phyloP scores from a whole-genome alignment of 208 protist genomes.

The Angomonas deanei region DNA sequence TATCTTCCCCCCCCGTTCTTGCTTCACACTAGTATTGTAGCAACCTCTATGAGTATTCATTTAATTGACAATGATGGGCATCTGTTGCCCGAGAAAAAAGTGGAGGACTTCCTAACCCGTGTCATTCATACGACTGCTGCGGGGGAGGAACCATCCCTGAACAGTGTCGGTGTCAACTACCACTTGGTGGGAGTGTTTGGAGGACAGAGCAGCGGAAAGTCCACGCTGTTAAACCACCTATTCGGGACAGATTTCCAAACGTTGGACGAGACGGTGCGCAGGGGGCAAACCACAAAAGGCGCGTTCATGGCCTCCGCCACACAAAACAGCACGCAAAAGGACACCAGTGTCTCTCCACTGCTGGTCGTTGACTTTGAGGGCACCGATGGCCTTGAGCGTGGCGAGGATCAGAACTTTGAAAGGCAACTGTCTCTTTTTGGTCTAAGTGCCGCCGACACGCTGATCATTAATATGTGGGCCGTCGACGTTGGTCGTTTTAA shows the following conservation, averaged over 20 bases:
- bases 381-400: slow-evolving; percentile 94
- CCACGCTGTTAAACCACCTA: slow-evolving; percentile 95
- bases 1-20: background rate
- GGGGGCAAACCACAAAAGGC: slow-evolving; percentile 94
- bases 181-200: slow-evolving; percentile 94
- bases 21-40: background rate
- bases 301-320: slow-evolving; percentile 69
- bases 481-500: slow-evolving; percentile 95
- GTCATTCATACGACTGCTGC: background rate
- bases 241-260: slow-evolving; percentile 94
- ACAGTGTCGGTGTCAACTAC: slow-evolving; percentile 57
- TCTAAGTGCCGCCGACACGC: slow-evolving; percentile 92
- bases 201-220: slow-evolving; percentile 96
- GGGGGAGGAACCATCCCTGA: slow-evolving; percentile 11
- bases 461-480: slow-evolving; percentile 98
- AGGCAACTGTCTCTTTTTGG: slow-evolving; percentile 96
- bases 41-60: slow-evolving; percentile 39
- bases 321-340: slow-evolving; percentile 12
- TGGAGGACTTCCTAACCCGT: slow-evolving; percentile 37
- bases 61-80: slow-evolving; percentile 64
- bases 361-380: slow-evolving; percentile 97
- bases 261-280: slow-evolving; percentile 83
- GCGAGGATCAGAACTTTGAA: slow-evolving; percentile 95
- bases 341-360: slow-evolving; percentile 23
- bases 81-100: slow-evolving; percentile 38